These are phyloP conservation scores for Podospora appendiculata DNA, from an alignment of 495 filamentous ascomycete species.

Conservation along the genomic window DNA sequence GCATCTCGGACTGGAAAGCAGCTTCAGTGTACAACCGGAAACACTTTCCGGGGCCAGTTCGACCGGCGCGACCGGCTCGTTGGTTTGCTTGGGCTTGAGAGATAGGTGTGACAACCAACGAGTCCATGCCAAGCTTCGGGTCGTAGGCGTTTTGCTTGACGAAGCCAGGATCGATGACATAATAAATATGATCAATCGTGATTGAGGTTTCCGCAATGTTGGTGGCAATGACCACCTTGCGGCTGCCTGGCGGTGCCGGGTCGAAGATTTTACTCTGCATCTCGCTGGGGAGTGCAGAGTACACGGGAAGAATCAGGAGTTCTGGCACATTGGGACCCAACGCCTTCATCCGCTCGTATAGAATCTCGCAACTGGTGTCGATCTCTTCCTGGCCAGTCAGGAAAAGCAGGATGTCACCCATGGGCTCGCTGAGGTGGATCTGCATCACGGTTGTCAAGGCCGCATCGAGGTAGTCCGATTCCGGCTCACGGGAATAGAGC, in stretches of 20 bases:
- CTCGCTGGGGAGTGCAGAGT: slow-evolving; percentile 85
- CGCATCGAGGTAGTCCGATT: slow-evolving; percentile 94
- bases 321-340: slow-evolving; percentile 87
- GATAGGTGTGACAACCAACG: slow-evolving; percentile 88
- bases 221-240: slow-evolving; percentile 96
- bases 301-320: slow-evolving; percentile 87
- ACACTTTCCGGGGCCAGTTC: slow-evolving; percentile 94
- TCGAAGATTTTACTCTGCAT: slow-evolving; percentile 95
- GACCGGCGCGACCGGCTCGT: slow-evolving; percentile 81
- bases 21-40: slow-evolving; percentile 94
- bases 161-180: slow-evolving; percentile 94
- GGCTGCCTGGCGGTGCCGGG: slow-evolving; percentile 74
- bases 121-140: slow-evolving; percentile 96
- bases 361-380: slow-evolving; percentile 84
- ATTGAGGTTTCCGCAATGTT: slow-evolving; percentile 98
- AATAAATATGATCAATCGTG: slow-evolving; percentile 96
- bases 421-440: slow-evolving; percentile 86
- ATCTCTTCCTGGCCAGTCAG: slow-evolving; percentile 98
- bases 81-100: slow-evolving; percentile 97
- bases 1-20: slow-evolving; percentile 94
- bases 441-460: slow-evolving; percentile 95
- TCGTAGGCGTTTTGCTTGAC: slow-evolving; percentile 98
- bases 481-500: slow-evolving; percentile 88
- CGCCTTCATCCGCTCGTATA: slow-evolving; percentile 95
- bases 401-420: slow-evolving; percentile 91